Conservation (phyloP, 129 eudicot species). For the Flaveria ramosissima region DNA sequence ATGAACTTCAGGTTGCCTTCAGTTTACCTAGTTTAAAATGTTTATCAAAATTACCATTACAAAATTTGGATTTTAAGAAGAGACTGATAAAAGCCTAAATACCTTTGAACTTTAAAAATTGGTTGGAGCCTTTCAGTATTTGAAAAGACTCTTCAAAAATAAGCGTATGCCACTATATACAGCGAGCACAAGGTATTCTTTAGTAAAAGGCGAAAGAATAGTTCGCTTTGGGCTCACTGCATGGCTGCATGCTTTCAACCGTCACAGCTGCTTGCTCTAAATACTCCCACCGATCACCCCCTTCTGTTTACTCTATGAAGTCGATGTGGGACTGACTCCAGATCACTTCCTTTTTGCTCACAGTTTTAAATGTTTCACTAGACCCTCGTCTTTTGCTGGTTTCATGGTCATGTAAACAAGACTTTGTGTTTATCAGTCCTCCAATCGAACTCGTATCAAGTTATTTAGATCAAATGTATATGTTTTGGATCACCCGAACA, state of each 20-base stretch:
- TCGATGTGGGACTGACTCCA: neutral
- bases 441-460: too few species aligned
- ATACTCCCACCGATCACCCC: neutral
- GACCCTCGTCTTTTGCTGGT: neutral
- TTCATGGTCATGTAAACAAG: neutral
- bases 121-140: neutral
- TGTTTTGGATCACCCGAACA: too few species aligned
- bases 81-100: too few species aligned
- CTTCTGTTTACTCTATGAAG: neutral
- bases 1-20: too few species aligned
- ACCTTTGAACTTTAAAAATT: too few species aligned
- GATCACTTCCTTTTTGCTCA: neutral
- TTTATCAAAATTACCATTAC: too few species aligned
- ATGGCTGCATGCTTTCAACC: conserved; percentile 41
- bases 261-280: neutral
- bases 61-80: too few species aligned
- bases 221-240: conserved; percentile 72
- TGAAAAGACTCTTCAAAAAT: conserved; percentile 43
- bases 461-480: too few species aligned
- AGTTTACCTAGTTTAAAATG: too few species aligned
- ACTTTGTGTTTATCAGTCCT: too few species aligned
- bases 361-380: too few species aligned
- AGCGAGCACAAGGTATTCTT: conserved; percentile 80
- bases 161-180: conserved; percentile 44
- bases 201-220: conserved; percentile 97